These are phyloP conservation scores for Vigna angularis DNA, from an alignment of 306 rosid genomes.

Conservation along the genomic window DNA sequence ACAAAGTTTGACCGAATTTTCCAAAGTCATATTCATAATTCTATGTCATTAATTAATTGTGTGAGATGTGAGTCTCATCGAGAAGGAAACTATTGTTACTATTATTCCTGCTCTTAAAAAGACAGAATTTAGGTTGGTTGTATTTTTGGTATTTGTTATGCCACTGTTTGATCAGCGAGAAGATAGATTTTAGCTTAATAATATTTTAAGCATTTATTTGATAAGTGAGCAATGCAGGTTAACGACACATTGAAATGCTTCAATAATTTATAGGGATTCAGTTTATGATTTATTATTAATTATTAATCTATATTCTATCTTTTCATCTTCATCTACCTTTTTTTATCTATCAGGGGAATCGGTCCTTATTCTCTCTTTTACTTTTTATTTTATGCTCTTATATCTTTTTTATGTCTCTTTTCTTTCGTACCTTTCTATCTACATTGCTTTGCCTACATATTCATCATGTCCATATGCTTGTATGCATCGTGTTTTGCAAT, in stretches of 20 bases:
- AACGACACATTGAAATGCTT: neutral
- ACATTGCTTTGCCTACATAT: neutral
- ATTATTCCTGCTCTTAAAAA: neutral
- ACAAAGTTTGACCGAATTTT: no score
- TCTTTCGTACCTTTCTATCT: neutral
- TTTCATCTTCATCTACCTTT: neutral
- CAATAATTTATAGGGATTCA: no score
- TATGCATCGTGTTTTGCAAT: neutral
- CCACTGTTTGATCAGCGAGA: neutral
- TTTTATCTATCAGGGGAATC: no score
- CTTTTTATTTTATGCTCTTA: neutral
- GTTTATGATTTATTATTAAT: no score
- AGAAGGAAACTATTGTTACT: no score
- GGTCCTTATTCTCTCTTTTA: neutral
- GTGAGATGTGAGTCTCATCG: neutral
- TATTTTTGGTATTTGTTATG: neutral
- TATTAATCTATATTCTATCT: neutral
- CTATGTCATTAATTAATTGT: no score
- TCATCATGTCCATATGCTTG: neutral
- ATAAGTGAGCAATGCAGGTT: neutral
- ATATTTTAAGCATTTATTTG: neutral
- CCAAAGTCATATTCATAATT: no score
- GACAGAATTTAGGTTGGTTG: neutral
- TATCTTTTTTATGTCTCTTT: neutral
- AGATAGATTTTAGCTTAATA: neutral